A percentile compares a stretch with the other conserved stretches of the same genome.
Conservation (phyloP, 495 filamentous ascomycete genomes). For the Neurospora sp. region DNA sequence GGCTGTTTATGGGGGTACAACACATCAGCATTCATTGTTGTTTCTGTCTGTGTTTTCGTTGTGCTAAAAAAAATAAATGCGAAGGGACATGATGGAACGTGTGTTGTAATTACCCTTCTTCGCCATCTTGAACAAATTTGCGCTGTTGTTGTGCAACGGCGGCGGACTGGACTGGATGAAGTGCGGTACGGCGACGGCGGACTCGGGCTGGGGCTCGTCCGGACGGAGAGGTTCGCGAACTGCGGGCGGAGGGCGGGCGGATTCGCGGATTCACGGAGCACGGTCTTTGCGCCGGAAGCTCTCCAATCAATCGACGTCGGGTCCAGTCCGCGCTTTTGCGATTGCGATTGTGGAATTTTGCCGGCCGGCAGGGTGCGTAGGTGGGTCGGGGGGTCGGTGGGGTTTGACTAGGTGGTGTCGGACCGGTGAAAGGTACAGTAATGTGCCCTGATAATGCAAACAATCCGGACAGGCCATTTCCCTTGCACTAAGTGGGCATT, state of each 20-base stretch:
- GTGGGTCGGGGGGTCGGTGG: background rate
- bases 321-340: background rate
- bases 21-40: no score
- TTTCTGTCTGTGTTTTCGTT: conserved; percentile 33
- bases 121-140: conserved; percentile 32
- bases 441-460: no score
- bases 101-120: conserved; percentile 38
- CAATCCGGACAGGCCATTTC: no score
- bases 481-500: no score
- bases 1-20: conserved; percentile 35
- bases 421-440: background rate
- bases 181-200: background rate
- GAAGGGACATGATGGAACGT: no score
- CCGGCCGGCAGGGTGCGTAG: background rate
- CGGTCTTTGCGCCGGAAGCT: background rate
- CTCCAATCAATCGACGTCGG: background rate
- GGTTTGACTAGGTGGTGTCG: background rate
- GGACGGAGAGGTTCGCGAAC: background rate
- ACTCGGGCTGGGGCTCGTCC: background rate
- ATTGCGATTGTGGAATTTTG: background rate
- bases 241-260: background rate
- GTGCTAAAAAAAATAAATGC: background rate
- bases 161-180: background rate
- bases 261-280: background rate
- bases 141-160: background rate